Evolutionary conservation across 176 grass and related monocot species (phyloP).

Genomic region (Oryza meridionalis): DNA sequence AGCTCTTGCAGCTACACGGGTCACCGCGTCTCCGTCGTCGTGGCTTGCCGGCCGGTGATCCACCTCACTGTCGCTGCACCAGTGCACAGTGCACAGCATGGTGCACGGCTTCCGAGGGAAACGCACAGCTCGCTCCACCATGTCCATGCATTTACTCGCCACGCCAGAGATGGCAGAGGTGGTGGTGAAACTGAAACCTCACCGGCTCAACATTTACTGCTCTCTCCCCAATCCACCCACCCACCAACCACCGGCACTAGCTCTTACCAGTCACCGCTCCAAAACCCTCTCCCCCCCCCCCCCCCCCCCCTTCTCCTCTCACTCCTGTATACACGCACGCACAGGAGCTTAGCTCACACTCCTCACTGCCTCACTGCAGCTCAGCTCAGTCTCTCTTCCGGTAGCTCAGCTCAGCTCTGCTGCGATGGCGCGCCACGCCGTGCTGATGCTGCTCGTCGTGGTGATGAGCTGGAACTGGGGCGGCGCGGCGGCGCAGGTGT

Average conservation of each 20-base stretch:
- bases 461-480: neutral
- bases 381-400: conserved; percentile 4
- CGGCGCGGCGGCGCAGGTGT: conserved; percentile 39
- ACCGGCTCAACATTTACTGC: conserved; percentile 33
- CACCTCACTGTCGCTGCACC: neutral
- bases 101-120: conserved; percentile 12
- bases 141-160: conserved; percentile 36
- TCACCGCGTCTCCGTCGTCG: too few species aligned
- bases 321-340: conserved; percentile 30
- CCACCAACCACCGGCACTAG: conserved; percentile 11
- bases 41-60: neutral
- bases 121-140: conserved; percentile 8
- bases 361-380: neutral
- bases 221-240: neutral
- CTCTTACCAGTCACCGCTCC: neutral
- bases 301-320: neutral
- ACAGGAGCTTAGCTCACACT: neutral
- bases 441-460: neutral
- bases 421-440: neutral
- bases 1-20: neutral
- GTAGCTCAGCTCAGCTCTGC: neutral
- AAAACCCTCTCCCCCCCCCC: neutral
- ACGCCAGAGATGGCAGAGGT: conserved; percentile 34
- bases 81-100: neutral
- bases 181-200: neutral